A percentile compares a stretch with the other conserved stretches of the same genome.
Evolutionary conservation across 2,329 filamentous ascomycete species (phyloP).

Genomic region (Alternaria sp.): DNA sequence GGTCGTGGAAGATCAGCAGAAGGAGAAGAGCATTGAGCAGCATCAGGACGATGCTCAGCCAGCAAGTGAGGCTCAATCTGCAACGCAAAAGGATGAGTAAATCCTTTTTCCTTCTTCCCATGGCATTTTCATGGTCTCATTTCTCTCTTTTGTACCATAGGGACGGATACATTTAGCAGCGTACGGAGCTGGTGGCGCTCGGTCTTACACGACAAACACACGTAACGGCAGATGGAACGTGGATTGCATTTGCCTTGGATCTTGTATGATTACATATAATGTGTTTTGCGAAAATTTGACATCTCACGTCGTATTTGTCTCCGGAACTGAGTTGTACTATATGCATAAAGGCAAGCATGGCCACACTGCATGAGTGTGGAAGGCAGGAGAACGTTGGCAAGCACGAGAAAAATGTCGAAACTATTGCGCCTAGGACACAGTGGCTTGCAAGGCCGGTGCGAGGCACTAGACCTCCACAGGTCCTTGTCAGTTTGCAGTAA

Average conservation of each 20-base stretch:
- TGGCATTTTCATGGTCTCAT: not conserved
- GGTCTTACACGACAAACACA: constrained; percentile 1
- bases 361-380: not conserved
- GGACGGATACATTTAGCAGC: constrained; percentile 18
- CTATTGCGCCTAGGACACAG: not conserved
- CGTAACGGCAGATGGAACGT: constrained; percentile 1
- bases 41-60: constrained; percentile 45
- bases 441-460: not conserved
- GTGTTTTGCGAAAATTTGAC: not conserved
- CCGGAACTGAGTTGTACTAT: not conserved
- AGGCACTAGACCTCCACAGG: not conserved
- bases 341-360: not conserved
- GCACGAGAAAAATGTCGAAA: not conserved
- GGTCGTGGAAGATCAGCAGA: constrained; percentile 50
- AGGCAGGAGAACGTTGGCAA: not conserved
- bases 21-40: constrained; percentile 53
- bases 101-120: not conserved
- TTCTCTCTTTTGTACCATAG: constrained; percentile 21
- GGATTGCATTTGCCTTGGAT: constrained; percentile 2
- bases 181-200: constrained; percentile 18
- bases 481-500: not conserved
- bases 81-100: constrained; percentile 36
- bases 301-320: not conserved
- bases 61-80: constrained; percentile 47
- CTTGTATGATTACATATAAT: constrained; percentile 18